A percentile compares a stretch with the other conserved stretches of the same genome.
phyloP scores from a whole-genome alignment of 2,329 filamentous ascomycete genomes.

The Gliomastix tumulicola region DNA sequence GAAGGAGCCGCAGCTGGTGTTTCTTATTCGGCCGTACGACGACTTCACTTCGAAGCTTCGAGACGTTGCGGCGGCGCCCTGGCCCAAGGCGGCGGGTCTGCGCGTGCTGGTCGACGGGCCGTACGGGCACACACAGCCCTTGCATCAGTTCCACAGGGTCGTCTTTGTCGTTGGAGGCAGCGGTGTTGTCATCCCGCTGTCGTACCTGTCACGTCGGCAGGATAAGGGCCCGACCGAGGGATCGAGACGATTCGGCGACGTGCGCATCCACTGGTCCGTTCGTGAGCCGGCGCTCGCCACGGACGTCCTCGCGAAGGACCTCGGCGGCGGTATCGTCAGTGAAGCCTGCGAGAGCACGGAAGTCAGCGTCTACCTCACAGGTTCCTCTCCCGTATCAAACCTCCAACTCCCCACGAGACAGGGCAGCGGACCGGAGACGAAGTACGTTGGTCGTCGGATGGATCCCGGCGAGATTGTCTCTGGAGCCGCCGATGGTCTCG shows the following conservation, averaged over 20 bases:
- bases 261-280: conserved; percentile 35
- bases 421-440: too few species aligned
- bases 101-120: conserved; percentile 36
- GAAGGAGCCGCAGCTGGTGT: conserved; percentile 21
- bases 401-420: too few species aligned
- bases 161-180: conserved; percentile 37
- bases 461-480: too few species aligned
- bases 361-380: conserved; percentile 28
- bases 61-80: conserved; percentile 15
- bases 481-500: neutral
- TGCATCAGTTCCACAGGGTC: conserved; percentile 28
- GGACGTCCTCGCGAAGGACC: conserved; percentile 19
- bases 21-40: conserved; percentile 38
- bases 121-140: conserved; percentile 30
- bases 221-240: conserved; percentile 4
- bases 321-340: too few species aligned
- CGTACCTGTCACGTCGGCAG: conserved; percentile 22
- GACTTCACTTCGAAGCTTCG: conserved; percentile 32
- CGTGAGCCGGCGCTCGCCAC: conserved; percentile 28
- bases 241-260: conserved; percentile 7
- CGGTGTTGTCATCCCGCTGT: conserved; percentile 33
- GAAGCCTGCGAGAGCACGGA: conserved; percentile 18
- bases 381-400: too few species aligned
- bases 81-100: conserved; percentile 15
- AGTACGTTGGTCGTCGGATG: too few species aligned